Evolutionary conservation across 176 grass and related monocot genomes (phyloP).

Genomic region (Neostapfia colusana): DNA sequence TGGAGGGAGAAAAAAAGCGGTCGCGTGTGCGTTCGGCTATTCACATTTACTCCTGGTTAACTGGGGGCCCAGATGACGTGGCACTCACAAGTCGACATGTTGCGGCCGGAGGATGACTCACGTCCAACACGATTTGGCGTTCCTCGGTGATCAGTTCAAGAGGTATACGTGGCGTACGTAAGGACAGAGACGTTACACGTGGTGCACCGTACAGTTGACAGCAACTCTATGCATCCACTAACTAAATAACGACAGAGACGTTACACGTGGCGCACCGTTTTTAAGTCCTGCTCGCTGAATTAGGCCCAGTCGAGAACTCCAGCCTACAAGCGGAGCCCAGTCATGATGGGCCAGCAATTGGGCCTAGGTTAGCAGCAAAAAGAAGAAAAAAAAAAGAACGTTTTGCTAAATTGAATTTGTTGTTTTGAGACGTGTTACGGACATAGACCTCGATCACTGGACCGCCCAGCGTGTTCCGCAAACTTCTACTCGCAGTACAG

Average conservation of each 20-base stretch:
- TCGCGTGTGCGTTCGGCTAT: too few species aligned
- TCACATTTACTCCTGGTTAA: background rate
- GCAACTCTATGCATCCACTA: background rate
- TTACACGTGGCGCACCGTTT: too few species aligned
- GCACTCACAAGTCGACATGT: background rate
- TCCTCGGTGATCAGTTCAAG: too few species aligned
- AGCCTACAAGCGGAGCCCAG: too few species aligned
- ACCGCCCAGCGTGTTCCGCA: background rate
- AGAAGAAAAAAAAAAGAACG: too few species aligned
- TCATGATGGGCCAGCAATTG: too few species aligned
- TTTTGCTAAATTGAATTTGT: too few species aligned
- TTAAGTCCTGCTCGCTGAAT: too few species aligned
- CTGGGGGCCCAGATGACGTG: background rate
- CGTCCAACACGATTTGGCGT: background rate
- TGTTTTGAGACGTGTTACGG: too few species aligned
- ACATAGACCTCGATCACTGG: conserved; percentile 1
- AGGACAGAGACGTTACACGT: background rate
- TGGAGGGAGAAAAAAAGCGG: too few species aligned
- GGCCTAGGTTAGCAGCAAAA: background rate
- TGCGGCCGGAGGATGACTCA: conserved; percentile 5
- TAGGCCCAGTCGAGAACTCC: too few species aligned
- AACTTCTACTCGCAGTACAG: background rate
- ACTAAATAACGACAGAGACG: background rate
- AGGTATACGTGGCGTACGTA: background rate
- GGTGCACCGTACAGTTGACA: background rate